Evolutionary conservation across 768 basidiomycete species (phyloP), one percentile per base, ranked within the genome.

Genomic region (Macrolepiota fuliginosa): DNA sequence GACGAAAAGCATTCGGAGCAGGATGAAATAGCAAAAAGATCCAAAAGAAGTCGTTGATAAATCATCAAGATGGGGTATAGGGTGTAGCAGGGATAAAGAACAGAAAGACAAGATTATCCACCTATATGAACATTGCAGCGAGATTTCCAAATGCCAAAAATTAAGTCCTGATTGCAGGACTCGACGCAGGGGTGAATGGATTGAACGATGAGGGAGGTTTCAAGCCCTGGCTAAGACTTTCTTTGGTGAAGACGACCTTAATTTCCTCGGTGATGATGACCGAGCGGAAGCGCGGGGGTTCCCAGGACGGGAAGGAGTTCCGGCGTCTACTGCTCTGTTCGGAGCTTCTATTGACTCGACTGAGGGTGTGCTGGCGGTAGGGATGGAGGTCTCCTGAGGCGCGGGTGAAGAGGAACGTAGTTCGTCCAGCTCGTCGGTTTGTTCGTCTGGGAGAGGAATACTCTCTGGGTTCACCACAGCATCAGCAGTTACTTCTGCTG

Each of bases 391-490:
- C 7, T 32, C 29, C n/a, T 51, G 25, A 19, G 49, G 50, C 17
- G 47, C 13, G 2, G 59, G 59, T 54, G 59, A 35, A 15, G 52
- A 61, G 7, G 59, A 61, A 4, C 29, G 39, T 15, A 57, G 52
- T n/a, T 67, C 66, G 35, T 66, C 65, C 22, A 62, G 36, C 36
- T 66, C 65, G 1, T 51, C 60, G 39, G 37, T 61, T 12, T 50
- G 55, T 36, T 63, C 65, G 11, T 56, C 60, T 25, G 65, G 65
- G 25, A 66, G 56, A 35, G 65, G 65, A 9, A 66, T 47, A 22
- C 57, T 62, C 54, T 66, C 65, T n/a, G 65, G 65, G 4, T 61
- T 52, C 5, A 61, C 58, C 22, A 58, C n/a, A 22, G 42, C 42
- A n/a, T n/a, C 56, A 19, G 27, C n/a, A 12, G 32, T 22, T 35